These are phyloP conservation scores for Candida ipomoeae DNA, from an alignment of 805 yeast species.

Conservation along the genomic window DNA sequence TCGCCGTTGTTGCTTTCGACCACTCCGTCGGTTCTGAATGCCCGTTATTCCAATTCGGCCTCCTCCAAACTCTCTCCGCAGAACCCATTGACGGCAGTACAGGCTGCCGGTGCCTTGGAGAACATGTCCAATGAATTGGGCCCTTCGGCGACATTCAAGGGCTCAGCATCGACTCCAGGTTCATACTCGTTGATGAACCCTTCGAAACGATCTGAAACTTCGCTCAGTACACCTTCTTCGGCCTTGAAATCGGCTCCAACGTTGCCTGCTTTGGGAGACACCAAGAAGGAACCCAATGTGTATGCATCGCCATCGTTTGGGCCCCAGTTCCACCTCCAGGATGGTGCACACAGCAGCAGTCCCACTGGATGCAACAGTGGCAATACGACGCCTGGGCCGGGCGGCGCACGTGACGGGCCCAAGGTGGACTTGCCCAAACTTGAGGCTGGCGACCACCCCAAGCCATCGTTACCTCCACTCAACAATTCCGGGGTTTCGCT, in stretches of 20 bases:
- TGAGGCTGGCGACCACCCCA: constrained; percentile 9
- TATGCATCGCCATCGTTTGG: constrained; percentile 45
- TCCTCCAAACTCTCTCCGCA: constrained; percentile 11
- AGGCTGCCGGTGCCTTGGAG: constrained; percentile 44
- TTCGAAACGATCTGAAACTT: constrained; percentile 6
- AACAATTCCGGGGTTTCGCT: constrained; percentile 19
- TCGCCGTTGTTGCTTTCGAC: constrained; percentile 61
- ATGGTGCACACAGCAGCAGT: neutral
- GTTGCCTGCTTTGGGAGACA: constrained; percentile 29
- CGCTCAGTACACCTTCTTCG: constrained; percentile 36
- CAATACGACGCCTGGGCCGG: neutral
- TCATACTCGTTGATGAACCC: constrained; percentile 32
- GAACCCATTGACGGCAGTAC: constrained; percentile 23
- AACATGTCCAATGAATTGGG: constrained; percentile 42
- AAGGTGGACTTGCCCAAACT: constrained; percentile 3
- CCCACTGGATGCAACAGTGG: neutral
- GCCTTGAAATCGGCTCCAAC: constrained; percentile 31
- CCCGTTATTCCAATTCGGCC: constrained; percentile 23
- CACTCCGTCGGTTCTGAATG: constrained; percentile 40
- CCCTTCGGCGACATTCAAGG: constrained; percentile 40
- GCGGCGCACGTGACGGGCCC: neutral
- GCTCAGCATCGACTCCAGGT: constrained; percentile 9
- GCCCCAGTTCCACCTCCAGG: constrained; percentile 35
- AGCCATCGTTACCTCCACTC: constrained; percentile 18
- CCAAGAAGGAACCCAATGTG: constrained; percentile 9